Evolutionary conservation across 257 asterid genomes (phyloP), one percentile per base, ranked within the genome.

Genomic region (Apocynum venetum): DNA sequence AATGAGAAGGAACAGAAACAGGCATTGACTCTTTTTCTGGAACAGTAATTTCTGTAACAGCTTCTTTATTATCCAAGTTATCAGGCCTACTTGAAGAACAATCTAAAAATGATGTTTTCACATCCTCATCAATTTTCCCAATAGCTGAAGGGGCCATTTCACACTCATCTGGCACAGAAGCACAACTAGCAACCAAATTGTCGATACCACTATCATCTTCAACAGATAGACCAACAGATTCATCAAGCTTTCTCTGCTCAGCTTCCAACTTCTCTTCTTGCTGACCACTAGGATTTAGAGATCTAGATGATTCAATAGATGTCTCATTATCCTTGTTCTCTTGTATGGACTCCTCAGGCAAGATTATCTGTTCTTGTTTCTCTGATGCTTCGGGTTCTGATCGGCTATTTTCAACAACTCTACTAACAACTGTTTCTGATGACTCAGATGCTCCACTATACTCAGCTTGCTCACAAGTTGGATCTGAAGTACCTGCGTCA

Each of bases 1-100:
- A 64, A 84, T 71, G 82, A 69, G 84, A 76, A 49, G 80, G 79
- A 72, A 79, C 77, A 73, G 77, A 67, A 70, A 76, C 76, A 71
- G 86, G 76, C 52, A 79, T 82, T 43, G 80, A 65, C 79, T 83
- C 86, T 72, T 78, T 80, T 46, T 82, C 84, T 8, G 69, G 66
- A 20, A 65, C n/a, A 63, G 77, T 68, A 72, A 74, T 72, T 72
- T 77, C 77, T 61, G 80, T 65, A 83, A 78, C 71, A 60, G 73
- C 65, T 77, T 78, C 91, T 82, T 81, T 80, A 12, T 76, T 46
- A 59, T 64, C 82, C 43, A 56, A 68, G 61, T 55, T 72, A 66
- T 76, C 81, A 57, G 82, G 75, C 49, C 52, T 76, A 70, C 74
- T 72, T 56, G 46, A 51, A 82, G 84, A 35, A 56, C 20, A 56